Percentiles rank a stretch among this genome's conserved stretches.
These are phyloP conservation scores for Jackrogersella minutella DNA, from an alignment of 495 filamentous ascomycete genomes.

Conservation along the genomic window DNA sequence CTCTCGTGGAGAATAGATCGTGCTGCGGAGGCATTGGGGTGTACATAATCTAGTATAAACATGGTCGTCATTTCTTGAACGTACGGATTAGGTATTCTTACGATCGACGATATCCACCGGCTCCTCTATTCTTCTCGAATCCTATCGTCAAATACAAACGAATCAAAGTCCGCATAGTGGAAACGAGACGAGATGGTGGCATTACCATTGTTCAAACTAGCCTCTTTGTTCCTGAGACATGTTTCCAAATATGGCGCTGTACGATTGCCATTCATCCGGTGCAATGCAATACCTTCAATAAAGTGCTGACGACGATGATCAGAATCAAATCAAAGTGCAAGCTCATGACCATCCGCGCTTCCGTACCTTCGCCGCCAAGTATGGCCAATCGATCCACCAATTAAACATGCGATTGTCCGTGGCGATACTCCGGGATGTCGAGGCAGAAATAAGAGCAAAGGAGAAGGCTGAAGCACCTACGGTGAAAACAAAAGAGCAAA, in stretches of 20 bases:
- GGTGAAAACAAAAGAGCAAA: slow-evolving; percentile 79
- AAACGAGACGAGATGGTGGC: slow-evolving; percentile 55
- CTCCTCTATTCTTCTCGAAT: neutral
- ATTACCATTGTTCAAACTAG: slow-evolving; percentile 58
- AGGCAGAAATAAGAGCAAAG: slow-evolving; percentile 64
- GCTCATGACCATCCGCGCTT: slow-evolving; percentile 94
- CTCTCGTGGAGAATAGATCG: neutral
- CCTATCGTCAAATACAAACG: slow-evolving; percentile 5
- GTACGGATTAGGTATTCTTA: neutral
- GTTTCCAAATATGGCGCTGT: slow-evolving; percentile 70
- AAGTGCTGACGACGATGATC: slow-evolving; percentile 29
- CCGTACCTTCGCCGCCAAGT: slow-evolving; percentile 73
- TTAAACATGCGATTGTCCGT: slow-evolving; percentile 93
- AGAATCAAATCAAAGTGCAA: slow-evolving; percentile 95
- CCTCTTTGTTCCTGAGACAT: slow-evolving; percentile 58
- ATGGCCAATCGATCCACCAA: slow-evolving; percentile 82
- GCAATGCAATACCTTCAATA: neutral
- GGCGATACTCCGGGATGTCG: slow-evolving; percentile 80
- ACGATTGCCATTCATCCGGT: slow-evolving; percentile 33
- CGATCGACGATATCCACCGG: neutral
- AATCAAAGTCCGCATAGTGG: slow-evolving; percentile 1
- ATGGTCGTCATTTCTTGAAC: slow-evolving; percentile 10
- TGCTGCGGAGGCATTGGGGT: neutral
- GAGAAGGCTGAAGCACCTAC: slow-evolving; percentile 77
- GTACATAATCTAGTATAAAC: neutral